These are phyloP conservation scores for Leccinum pachyderme DNA, from an alignment of 1,284 basidiomycete genomes.

Conservation along the genomic window DNA sequence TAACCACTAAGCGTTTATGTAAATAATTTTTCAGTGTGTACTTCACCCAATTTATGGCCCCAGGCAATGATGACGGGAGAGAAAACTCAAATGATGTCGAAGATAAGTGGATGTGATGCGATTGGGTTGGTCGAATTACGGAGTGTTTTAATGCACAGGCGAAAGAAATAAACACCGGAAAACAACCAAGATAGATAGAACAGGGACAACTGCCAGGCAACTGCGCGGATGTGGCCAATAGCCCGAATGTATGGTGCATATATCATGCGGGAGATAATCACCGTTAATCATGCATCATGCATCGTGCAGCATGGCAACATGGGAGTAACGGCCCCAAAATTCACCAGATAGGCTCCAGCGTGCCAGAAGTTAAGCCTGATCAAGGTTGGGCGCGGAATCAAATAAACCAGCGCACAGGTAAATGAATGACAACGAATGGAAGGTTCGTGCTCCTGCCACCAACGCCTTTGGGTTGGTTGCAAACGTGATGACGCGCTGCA, in stretches of 20 bases:
- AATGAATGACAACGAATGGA: neutral
- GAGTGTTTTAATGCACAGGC: neutral
- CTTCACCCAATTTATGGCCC: neutral
- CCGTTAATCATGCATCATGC: conserved; percentile 20
- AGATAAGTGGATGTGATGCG: neutral
- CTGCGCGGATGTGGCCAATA: neutral
- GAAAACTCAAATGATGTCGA: neutral
- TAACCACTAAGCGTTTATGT: neutral
- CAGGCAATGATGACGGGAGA: conserved; percentile 15
- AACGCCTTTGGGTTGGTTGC: neutral
- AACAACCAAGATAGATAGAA: neutral
- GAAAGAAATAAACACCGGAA: neutral
- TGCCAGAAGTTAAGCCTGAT: neutral
- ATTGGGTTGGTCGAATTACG: neutral
- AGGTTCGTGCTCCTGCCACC: neutral
- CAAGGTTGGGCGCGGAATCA: neutral
- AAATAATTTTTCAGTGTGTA: neutral
- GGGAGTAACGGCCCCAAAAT: neutral
- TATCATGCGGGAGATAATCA: conserved; percentile 25
- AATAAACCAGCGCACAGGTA: neutral
- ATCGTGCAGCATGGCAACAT: neutral
- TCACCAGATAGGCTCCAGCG: neutral
- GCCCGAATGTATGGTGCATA: neutral
- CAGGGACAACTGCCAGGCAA: neutral
- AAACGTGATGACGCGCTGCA: neutral